A percentile compares a stretch with the other conserved stretches of the same genome.
These are phyloP conservation scores for Verticillium tricorpus DNA, from an alignment of 2,329 filamentous ascomycete species.

Conservation along the genomic window DNA sequence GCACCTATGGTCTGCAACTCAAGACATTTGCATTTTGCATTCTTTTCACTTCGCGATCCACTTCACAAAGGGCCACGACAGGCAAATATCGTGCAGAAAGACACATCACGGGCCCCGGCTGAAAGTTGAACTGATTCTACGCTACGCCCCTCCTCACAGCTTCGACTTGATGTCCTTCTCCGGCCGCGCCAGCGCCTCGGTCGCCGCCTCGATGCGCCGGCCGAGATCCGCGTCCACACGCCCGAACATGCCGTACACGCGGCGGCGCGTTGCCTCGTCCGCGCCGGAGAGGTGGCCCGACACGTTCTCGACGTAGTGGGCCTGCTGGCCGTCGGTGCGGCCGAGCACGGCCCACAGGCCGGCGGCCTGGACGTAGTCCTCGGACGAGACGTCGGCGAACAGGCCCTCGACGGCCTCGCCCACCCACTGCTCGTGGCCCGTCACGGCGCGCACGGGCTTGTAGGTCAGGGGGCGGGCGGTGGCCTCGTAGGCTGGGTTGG, in stretches of 20 bases:
- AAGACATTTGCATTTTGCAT: no score
- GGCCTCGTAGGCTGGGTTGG: conserved; percentile 54
- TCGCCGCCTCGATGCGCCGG: conserved; percentile 44
- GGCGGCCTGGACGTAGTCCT: conserved; percentile 46
- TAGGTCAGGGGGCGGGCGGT: conserved; percentile 42
- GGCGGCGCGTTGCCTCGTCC: conserved; percentile 47
- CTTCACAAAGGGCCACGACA: background rate
- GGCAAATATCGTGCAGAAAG: no score
- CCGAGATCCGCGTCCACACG: conserved; percentile 52
- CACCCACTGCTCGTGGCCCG: conserved; percentile 43
- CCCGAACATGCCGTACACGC: conserved; percentile 58
- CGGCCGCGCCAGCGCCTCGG: conserved; percentile 37
- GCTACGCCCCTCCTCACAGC: background rate
- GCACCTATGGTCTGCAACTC: no score
- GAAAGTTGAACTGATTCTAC: background rate
- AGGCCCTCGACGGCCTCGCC: conserved; percentile 37
- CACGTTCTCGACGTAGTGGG: conserved; percentile 57
- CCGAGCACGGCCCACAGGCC: conserved; percentile 46
- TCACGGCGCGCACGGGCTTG: conserved; percentile 32
- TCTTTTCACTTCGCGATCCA: background rate
- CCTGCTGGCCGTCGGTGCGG: conserved; percentile 49
- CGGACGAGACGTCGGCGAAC: conserved; percentile 39
- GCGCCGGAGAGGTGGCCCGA: conserved; percentile 51
- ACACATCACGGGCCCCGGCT: no score
- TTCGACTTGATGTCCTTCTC: conserved; percentile 9